Evolutionary conservation across 225 moss, liverwort and hornwort genomes (phyloP).

Genomic region (Pseudoscleropodium purum): DNA sequence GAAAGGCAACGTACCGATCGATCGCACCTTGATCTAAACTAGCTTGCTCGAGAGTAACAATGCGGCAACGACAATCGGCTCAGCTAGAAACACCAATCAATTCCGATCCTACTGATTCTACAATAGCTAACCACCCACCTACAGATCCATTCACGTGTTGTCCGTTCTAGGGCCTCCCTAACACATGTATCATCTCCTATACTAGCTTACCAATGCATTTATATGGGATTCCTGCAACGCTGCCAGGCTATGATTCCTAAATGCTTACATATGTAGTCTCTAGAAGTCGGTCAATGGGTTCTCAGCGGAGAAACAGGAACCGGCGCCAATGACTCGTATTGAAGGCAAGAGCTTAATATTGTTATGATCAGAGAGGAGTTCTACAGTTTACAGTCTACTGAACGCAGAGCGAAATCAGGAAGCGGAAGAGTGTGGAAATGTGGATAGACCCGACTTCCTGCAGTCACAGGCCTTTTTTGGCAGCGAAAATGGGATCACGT

Average conservation of each 20-base stretch:
- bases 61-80: neutral
- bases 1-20: too few species aligned
- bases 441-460: neutral
- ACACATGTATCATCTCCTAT: too few species aligned
- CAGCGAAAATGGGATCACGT: neutral
- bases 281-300: neutral
- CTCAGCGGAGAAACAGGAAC: neutral
- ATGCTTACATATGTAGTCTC: neutral
- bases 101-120: neutral
- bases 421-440: neutral
- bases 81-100: too few species aligned
- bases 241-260: neutral
- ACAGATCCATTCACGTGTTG: neutral
- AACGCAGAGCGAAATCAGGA: neutral
- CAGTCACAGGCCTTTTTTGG: neutral
- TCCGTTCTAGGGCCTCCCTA: neutral
- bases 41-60: neutral
- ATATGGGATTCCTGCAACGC: neutral
- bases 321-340: neutral
- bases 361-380: neutral
- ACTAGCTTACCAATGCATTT: neutral
- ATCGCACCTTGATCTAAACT: neutral
- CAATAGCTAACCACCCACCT: too few species aligned
- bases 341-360: neutral
- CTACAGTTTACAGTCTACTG: neutral